Evolutionary conservation across 2,329 filamentous ascomycete species (phyloP).

Genomic region (Aspergillus puulaauensis): DNA sequence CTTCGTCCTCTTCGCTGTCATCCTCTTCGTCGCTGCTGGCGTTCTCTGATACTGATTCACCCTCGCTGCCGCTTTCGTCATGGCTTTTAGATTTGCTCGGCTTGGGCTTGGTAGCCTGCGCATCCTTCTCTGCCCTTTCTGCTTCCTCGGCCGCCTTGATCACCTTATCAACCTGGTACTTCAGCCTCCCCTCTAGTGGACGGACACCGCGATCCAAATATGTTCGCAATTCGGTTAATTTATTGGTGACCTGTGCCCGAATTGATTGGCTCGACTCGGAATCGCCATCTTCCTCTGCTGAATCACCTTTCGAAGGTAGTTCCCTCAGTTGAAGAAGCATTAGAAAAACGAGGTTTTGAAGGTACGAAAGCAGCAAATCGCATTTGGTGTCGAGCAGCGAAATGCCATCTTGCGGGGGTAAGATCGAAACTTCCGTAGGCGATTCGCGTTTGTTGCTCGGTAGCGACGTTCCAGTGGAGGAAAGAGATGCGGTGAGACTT

Average conservation of each 20-base stretch:
- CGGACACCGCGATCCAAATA: constrained; percentile 91
- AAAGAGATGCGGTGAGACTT: constrained; percentile 35
- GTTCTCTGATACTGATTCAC: constrained; percentile 26
- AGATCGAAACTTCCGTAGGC: constrained; percentile 65
- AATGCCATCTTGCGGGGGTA: constrained; percentile 80
- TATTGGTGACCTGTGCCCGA: constrained; percentile 71
- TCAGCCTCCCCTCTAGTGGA: constrained; percentile 83
- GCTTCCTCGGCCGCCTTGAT: constrained; percentile 73
- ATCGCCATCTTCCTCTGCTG: constrained; percentile 31
- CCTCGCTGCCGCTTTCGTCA: constrained; percentile 29
- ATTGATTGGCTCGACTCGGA: constrained; percentile 38
- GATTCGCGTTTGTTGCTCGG: constrained; percentile 30
- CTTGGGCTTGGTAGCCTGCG: constrained; percentile 25
- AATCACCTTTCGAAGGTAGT: constrained; percentile 43
- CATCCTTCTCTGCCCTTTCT: constrained; percentile 30
- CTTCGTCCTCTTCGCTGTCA: constrained; percentile 24
- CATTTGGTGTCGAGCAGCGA: constrained; percentile 95
- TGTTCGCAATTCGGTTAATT: constrained; percentile 85
- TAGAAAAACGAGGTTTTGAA: constrained; percentile 89
- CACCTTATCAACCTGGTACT: constrained; percentile 95
- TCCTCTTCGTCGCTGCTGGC: constrained; percentile 26
- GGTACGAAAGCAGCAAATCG: constrained; percentile 92
- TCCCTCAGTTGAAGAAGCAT: constrained; percentile 74
- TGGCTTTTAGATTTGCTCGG: constrained; percentile 31
- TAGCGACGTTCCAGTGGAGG: constrained; percentile 34